Conservation (phyloP, 176 grass and related monocot species). For the Pontederia paniculata region DNA sequence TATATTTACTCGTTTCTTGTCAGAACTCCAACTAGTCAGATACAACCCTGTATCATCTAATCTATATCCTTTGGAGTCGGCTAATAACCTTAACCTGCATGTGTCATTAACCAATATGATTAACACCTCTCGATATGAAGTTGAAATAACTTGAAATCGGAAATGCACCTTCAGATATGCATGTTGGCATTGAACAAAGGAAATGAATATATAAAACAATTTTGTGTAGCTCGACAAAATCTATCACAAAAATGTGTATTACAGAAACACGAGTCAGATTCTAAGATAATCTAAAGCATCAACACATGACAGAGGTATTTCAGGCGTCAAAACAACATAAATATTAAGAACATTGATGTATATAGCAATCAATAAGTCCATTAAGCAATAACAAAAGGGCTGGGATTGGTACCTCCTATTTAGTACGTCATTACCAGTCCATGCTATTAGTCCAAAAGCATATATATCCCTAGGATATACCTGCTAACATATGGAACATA, state of each 20-base stretch:
- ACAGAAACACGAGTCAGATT: too few species aligned
- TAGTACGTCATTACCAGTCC: slow-evolving; percentile 97
- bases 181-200: too few species aligned
- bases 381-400: too few species aligned
- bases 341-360: too few species aligned
- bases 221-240: too few species aligned
- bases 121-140: not conserved
- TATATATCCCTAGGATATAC: slow-evolving; percentile 78
- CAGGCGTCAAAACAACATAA: too few species aligned
- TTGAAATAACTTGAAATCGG: too few species aligned
- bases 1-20: slow-evolving; percentile 51
- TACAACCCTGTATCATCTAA: slow-evolving; percentile 86
- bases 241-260: too few species aligned
- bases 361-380: too few species aligned
- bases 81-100: slow-evolving; percentile 68
- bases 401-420: slow-evolving; percentile 56
- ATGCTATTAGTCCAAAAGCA: slow-evolving; percentile 70
- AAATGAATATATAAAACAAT: too few species aligned
- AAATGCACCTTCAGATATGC: too few species aligned
- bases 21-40: slow-evolving; percentile 41
- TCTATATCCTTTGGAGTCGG: slow-evolving; percentile 74
- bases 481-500: slow-evolving; percentile 17
- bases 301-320: not conserved
- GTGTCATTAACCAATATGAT: not conserved
- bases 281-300: too few species aligned